Evolutionary conservation across 805 yeast genomes (phyloP).

Genomic region (Myxozyma nipponensis): DNA sequence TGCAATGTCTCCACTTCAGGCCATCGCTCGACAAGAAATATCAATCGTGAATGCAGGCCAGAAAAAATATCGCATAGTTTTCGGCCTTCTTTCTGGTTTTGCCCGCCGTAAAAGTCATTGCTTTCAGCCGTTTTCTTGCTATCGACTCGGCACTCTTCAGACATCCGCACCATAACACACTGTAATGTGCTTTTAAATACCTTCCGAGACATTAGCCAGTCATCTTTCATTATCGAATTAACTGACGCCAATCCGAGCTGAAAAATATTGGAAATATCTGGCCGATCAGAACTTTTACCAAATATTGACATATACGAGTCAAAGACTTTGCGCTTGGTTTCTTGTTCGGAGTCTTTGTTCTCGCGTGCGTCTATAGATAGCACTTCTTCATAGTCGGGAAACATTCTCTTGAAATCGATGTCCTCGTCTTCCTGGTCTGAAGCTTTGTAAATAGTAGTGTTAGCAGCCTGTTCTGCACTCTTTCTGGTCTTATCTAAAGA

Average conservation of each 20-base stretch:
- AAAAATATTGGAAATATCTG: background rate
- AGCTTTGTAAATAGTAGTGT: slow-evolving; percentile 59
- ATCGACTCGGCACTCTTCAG: background rate
- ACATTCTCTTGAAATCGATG: slow-evolving; percentile 71
- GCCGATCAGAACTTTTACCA: background rate
- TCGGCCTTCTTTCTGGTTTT: slow-evolving; percentile 56
- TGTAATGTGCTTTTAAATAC: slow-evolving; percentile 16
- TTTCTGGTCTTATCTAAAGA: slow-evolving; percentile 62
- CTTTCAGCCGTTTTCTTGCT: background rate
- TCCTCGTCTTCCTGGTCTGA: slow-evolving; percentile 67
- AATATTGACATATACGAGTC: background rate
- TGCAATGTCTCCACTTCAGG: slow-evolving; percentile 91
- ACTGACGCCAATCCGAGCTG: background rate
- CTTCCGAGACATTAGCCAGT: slow-evolving; percentile 11
- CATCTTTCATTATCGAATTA: background rate
- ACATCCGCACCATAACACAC: slow-evolving; percentile 3
- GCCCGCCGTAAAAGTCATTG: slow-evolving; percentile 60
- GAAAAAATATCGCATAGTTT: slow-evolving; percentile 50
- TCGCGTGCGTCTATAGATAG: slow-evolving; percentile 38
- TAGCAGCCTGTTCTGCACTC: slow-evolving; percentile 59
- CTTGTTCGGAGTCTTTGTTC: slow-evolving; percentile 27
- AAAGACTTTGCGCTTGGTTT: background rate
- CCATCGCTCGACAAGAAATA: slow-evolving; percentile 61
- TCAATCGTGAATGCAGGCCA: slow-evolving; percentile 39
- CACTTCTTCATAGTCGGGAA: slow-evolving; percentile 82